phyloP scores from a whole-genome alignment of 768 basidiomycete genomes.

The Nevesoporus exiguus region DNA sequence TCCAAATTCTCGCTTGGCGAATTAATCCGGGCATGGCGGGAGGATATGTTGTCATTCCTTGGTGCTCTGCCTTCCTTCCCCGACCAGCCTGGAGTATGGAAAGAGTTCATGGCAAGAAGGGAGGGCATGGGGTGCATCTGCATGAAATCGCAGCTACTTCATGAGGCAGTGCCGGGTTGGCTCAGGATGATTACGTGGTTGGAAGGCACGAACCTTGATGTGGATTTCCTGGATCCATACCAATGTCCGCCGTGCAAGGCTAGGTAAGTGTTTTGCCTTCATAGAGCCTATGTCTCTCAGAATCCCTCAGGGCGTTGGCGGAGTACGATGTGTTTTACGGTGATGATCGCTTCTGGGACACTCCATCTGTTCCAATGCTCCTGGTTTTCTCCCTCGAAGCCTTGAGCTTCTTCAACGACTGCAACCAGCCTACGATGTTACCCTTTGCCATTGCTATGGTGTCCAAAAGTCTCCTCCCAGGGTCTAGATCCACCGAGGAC shows the following conservation, averaged over 20 bases:
- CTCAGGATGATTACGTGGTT: constrained; percentile 1
- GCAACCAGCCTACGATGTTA: not conserved
- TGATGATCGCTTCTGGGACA: not conserved
- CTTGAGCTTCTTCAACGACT: not conserved
- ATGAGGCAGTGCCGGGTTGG: not conserved
- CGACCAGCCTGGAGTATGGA: not conserved
- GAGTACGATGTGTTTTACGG: not conserved
- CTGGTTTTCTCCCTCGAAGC: not conserved
- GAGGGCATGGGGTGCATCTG: not conserved
- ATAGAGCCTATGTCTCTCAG: not conserved
- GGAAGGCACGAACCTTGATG: not conserved
- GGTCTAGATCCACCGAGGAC: not conserved
- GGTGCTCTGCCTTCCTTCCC: not conserved
- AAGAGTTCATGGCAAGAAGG: not conserved
- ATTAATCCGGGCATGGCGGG: not conserved
- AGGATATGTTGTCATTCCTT: not conserved
- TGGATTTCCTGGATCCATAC: not conserved
- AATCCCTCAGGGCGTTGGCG: not conserved
- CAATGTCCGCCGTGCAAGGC: not conserved
- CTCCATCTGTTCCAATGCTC: not conserved
- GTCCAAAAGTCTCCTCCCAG: not conserved
- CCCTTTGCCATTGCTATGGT: not conserved
- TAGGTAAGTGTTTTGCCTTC: not conserved
- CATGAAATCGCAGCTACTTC: not conserved
- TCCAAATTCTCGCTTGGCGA: not conserved